These are phyloP conservation scores for Triticum timopheevii DNA, from an alignment of 176 grass and related monocot species.

Conservation along the genomic window DNA sequence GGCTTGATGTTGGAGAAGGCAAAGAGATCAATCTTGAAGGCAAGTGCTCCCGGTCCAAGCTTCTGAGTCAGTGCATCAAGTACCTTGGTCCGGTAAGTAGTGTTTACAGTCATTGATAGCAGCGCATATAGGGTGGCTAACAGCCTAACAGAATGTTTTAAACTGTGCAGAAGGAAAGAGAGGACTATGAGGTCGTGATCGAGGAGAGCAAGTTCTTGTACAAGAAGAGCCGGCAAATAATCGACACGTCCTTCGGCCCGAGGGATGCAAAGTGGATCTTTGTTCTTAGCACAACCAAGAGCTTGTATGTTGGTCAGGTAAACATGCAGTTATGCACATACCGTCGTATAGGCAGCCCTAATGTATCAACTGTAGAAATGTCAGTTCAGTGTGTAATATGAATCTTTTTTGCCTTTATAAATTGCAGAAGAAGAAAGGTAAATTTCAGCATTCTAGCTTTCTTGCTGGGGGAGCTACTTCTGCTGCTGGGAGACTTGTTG, in stretches of 20 bases:
- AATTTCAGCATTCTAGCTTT: constrained; percentile 98
- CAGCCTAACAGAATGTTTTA: neutral
- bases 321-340: constrained; percentile 12
- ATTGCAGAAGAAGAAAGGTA: constrained; percentile 94
- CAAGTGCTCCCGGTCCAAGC: constrained; percentile 54
- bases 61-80: constrained; percentile 93
- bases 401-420: neutral
- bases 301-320: constrained; percentile 86
- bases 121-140: too few species aligned
- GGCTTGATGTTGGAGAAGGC: constrained; percentile 54
- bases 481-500: constrained; percentile 76
- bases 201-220: constrained; percentile 80
- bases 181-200: constrained; percentile 71
- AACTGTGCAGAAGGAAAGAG: constrained; percentile 85
- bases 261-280: constrained; percentile 93
- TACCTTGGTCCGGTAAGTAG: constrained; percentile 84
- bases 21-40: constrained; percentile 82
- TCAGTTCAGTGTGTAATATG: neutral
- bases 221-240: constrained; percentile 61
- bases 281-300: constrained; percentile 85
- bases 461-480: constrained; percentile 90
- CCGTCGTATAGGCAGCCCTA: neutral
- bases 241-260: constrained; percentile 45
- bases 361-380: neutral
- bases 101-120: neutral